Evolutionary conservation across 495 filamentous ascomycete genomes (phyloP), one percentile per base, ranked within the genome.

Genomic region (Neurospora africana): DNA sequence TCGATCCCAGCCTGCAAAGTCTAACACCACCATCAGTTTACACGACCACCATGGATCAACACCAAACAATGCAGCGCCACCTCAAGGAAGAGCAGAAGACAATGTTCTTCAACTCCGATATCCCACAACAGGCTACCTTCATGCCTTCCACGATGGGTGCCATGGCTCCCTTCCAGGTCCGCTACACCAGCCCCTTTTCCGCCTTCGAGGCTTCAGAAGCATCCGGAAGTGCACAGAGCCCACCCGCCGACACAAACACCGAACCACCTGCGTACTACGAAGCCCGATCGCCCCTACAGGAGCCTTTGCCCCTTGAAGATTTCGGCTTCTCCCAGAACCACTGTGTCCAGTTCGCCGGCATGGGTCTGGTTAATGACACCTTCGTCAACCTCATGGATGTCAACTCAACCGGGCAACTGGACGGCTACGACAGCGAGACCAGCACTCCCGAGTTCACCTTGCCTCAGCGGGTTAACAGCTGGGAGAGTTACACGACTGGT

Each of bases 371-470:
- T 8, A 69, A 70, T 13, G 53, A 77, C 10, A 73, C 70, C 58
- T 84, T 71, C 21, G 82, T 83, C 19, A 84, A 81, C 68, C 83
- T 75, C 21, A 71, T 72, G 13, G 82, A 84, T 43, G 78, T 85
- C 17, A 83, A 82, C 73, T 74, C 77, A 0, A 78, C 71, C 43
- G 79, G 79, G 44, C 80, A 80, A 47, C 33, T 72, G 4, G 78
- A 78, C 53, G 79, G 77, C 69, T 78, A 69, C 67, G 83, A 83
- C 15, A 75, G 39, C 72, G 78, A 79, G 33, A 73, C 35, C 43
- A 68, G 47, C 47, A 68, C 61, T 30, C 10, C 71, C 33, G 71
- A 76, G 41, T 77, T 78, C 69, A 68, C 39, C 69, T 47, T 74
- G 15, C 21, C 68, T 9, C 68, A 67, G 6, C 68, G 72, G 4